A percentile compares a stretch with the other conserved stretches of the same genome.
Evolutionary conservation across 352 stramenopile species (phyloP).

Genomic region (Pythium guiyangense): DNA sequence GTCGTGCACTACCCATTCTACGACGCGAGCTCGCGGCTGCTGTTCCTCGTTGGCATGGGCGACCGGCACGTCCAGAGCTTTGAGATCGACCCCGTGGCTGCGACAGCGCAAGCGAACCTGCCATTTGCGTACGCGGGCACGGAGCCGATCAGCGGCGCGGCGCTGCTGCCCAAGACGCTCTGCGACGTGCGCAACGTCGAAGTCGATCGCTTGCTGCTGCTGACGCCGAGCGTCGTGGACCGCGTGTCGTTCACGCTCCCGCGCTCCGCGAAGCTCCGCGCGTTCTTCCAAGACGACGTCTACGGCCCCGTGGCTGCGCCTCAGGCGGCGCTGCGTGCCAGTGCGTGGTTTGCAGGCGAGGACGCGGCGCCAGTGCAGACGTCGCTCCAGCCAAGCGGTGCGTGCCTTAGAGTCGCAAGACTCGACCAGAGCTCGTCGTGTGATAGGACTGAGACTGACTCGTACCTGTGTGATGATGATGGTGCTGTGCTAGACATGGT

Average conservation of each 20-base stretch:
- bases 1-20: slow-evolving; percentile 59
- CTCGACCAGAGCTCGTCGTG: background rate
- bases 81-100: slow-evolving; percentile 40
- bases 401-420: background rate
- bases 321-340: slow-evolving; percentile 25
- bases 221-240: slow-evolving; percentile 47
- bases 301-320: slow-evolving; percentile 35
- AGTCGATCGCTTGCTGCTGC: slow-evolving; percentile 54
- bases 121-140: slow-evolving; percentile 48
- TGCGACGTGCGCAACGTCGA: slow-evolving; percentile 72
- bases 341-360: slow-evolving; percentile 58
- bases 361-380: slow-evolving; percentile 32
- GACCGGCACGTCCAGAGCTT: slow-evolving; percentile 74
- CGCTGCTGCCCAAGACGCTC: slow-evolving; percentile 54
- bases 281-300: slow-evolving; percentile 83
- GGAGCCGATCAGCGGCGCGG: slow-evolving; percentile 48
- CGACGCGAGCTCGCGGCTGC: slow-evolving; percentile 54
- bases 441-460: background rate
- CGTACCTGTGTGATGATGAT: background rate
- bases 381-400: slow-evolving; percentile 54
- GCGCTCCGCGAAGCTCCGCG: slow-evolving; percentile 53
- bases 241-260: slow-evolving; percentile 64
- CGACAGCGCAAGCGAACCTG: slow-evolving; percentile 51
- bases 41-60: slow-evolving; percentile 65
- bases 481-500: slow-evolving; percentile 36